Conservation (phyloP, 306 rosid species). For the Vigna hirtella region DNA sequence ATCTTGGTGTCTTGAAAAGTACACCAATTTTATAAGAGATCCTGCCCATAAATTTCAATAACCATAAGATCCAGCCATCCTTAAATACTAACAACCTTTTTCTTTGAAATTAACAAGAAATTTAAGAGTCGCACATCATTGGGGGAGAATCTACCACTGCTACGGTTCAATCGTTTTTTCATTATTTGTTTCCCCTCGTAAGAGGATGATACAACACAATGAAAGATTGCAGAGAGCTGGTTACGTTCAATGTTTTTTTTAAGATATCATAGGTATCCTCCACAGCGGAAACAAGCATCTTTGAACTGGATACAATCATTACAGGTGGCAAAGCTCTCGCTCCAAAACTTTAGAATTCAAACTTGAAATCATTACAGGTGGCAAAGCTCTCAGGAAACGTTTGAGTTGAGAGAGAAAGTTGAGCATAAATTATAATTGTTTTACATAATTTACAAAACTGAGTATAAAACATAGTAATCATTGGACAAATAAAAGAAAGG, state of each 20-base stretch:
- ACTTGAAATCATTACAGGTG: neutral
- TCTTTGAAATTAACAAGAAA: neutral
- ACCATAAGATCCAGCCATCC: constrained; percentile 29
- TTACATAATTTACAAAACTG: neutral
- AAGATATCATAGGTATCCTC: neutral
- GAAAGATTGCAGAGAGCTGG: too few species aligned
- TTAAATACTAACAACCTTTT: constrained; percentile 15
- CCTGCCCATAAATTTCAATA: constrained; percentile 53
- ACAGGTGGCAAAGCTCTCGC: neutral
- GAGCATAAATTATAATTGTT: neutral
- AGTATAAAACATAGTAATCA: neutral
- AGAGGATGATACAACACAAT: neutral
- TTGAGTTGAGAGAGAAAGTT: neutral
- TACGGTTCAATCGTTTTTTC: neutral
- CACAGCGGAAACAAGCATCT: neutral
- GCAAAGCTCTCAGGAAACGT: neutral
- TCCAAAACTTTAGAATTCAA: neutral
- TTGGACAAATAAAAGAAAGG: neutral
- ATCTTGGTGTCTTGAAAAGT: constrained; percentile 81
- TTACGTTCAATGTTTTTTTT: neutral
- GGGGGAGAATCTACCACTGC: neutral
- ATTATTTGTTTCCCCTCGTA: neutral
- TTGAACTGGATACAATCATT: neutral
- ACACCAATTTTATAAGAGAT: constrained; percentile 85
- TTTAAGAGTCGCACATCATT: neutral